Evolutionary conservation across 2,329 filamentous ascomycete species (phyloP), one percentile per base, ranked within the genome.

Genomic region (Hypomyces rosellus): DNA sequence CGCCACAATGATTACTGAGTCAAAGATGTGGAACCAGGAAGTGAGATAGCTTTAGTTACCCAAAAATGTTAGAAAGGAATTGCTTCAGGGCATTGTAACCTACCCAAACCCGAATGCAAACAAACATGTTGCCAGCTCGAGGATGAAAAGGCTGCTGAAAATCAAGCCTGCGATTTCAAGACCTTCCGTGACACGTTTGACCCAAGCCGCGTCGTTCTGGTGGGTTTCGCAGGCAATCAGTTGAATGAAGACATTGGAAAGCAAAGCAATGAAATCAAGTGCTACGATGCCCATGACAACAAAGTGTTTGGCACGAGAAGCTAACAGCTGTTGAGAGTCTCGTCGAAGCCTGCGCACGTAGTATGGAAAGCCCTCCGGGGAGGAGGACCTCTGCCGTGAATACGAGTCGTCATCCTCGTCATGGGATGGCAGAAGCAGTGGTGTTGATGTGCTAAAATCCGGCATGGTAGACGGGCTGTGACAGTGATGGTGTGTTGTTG

Each of bases 81-180:
- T 38, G 4, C 18, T 3, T 30, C 36, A 33, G 22, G 13, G 14
- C 14, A 36, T 12, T 9, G 12, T 15, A 11, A 69, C 75, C 61
- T 67, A 86, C 81, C 67, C 57, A 33, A 71, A 65, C 2, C 84
- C 83, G 69, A 84, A 86, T 3, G 80, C 80, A 70, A 81, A 80
- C 2, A 86, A 64, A 30, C 74, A 78, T 3, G 77, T 66, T 9
- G 76, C 49, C 63, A 88, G 65, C 65, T 88, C 85, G 1, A 75
- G 57, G 70, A 88, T 73, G 62, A 88, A 88, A 25, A 86, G 59
- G 56, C 74, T 79, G 49, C 80, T 84, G 61, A 87, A 81, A 2
- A 78, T 69, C 41, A 86, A 64, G 5, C 80, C 77, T 34, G 77
- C 65, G 3, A 73, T 67, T 12, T 74, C 74, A 38, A 87, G 66